Conservation (phyloP, 192 early-diverging fungal genomes). For the Coemansia sp. region DNA sequence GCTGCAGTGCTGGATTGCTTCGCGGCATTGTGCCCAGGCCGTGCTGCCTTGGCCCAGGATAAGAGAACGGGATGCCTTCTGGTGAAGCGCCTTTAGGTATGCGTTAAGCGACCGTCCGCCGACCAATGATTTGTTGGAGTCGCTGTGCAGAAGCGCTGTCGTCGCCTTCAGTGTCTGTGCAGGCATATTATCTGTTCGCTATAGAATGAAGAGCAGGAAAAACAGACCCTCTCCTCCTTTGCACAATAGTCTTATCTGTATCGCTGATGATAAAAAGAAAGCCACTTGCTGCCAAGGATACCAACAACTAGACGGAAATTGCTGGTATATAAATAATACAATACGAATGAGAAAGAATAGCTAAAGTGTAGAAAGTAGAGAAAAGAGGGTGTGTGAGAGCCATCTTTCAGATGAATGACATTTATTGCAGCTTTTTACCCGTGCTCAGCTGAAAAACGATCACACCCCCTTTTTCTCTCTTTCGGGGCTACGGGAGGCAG, state of each 20-base stretch:
- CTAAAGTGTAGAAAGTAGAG: not conserved
- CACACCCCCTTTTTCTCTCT: too few relatives aligned
- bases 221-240: not conserved
- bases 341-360: too few relatives aligned
- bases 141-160: not conserved
- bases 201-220: not conserved
- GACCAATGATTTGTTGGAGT: not conserved
- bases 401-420: too few relatives aligned
- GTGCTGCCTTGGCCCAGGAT: conserved; percentile 38
- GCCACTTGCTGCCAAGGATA: too few relatives aligned
- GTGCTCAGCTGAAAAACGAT: conserved; percentile 1
- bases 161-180: not conserved
- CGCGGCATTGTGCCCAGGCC: conserved; percentile 38
- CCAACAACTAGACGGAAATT: too few relatives aligned
- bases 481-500: not conserved
- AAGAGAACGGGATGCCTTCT: conserved; percentile 51
- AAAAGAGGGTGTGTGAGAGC: not conserved
- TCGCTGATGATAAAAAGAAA: not conserved
- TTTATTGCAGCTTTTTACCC: not conserved
- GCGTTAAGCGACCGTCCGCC: conserved; percentile 11
- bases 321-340: not conserved
- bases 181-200: not conserved
- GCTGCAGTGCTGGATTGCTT: conserved; percentile 42
- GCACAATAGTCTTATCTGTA: not conserved
- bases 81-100: conserved; percentile 40